Evolutionary conservation across 208 protist genomes (phyloP), one percentile per base, ranked within the genome.

Genomic region (Naegleria lovaniensis): DNA sequence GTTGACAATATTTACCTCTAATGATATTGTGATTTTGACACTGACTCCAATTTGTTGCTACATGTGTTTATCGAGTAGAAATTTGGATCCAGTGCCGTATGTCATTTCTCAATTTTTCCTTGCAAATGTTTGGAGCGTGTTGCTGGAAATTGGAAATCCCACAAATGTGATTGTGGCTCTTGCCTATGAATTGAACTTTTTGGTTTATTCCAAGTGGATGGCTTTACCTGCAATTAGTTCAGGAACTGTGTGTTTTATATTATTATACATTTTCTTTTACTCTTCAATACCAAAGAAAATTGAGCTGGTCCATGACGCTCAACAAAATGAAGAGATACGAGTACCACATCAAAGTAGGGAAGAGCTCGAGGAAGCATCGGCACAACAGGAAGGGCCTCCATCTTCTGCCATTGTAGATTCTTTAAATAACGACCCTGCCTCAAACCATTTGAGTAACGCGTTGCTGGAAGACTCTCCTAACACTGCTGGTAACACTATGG

Each of bases 11-110:
- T 38, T 92, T 59, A 93, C 92, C 5, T 87, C 36, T 4, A 93
- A 93, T 85, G 92, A 93, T 39, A 93, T 93, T 92, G 92, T 93
- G 2, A 93, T 93, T 43, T 84, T 93, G 22, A 92, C 90, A 36
- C 15, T 93, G 11, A 93, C 92, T 16, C 92, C 92, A 16, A 91
- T 93, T 33, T 91, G 91, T 38, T 93, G 79, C 85, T 92, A 93
- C 16, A n/a, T 92, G n/a, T 25, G 40, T 90, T 38, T 2, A 9
- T 38, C 9, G 15, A 36, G 15, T 13, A 89, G 36, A 15, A 85
- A 88, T 88, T 88, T 92, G 13, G 16, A 93, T 90, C 89, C 92
- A 39, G 6, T 92, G 41, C 92, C 92, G 33, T 91, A 91, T 51
- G 36, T 93, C 7, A 83, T 93, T 91, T 48, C 75, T 79, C 88